These are phyloP conservation scores for Syzygium grande DNA, from an alignment of 345 rosid genomes.

Conservation along the genomic window DNA sequence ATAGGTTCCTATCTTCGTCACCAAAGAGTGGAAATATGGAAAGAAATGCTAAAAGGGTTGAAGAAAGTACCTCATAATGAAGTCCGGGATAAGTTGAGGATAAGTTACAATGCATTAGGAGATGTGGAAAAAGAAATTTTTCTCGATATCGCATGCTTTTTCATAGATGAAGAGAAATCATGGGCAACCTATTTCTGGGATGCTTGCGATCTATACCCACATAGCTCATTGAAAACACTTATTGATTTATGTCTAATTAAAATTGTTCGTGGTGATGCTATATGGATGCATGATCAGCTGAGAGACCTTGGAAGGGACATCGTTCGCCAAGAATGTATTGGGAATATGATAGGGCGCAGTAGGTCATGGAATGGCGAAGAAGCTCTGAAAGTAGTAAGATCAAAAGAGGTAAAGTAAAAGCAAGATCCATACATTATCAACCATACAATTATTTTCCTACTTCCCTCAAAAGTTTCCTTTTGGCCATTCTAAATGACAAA, in stretches of 20 bases:
- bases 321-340: accelerated
- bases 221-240: background rate
- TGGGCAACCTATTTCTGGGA: background rate
- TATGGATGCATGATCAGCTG: background rate
- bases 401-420: background rate
- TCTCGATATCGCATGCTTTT: background rate
- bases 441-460: background rate
- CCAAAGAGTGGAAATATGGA: background rate
- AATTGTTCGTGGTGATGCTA: accelerated
- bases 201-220: background rate
- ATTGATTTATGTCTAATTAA: background rate
- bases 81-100: background rate
- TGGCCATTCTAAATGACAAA: background rate
- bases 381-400: background rate
- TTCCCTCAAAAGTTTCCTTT: background rate
- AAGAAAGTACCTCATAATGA: background rate
- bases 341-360: background rate
- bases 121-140: accelerated
- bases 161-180: accelerated
- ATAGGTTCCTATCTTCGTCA: background rate
- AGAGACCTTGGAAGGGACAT: background rate
- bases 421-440: background rate
- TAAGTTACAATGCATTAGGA: background rate
- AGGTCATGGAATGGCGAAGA: background rate
- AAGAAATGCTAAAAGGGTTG: background rate